Evolutionary conservation across 192 early-diverging fungal species (phyloP), one percentile per base, ranked within the genome.

Genomic region (Jimgerdemannia lactiflua): DNA sequence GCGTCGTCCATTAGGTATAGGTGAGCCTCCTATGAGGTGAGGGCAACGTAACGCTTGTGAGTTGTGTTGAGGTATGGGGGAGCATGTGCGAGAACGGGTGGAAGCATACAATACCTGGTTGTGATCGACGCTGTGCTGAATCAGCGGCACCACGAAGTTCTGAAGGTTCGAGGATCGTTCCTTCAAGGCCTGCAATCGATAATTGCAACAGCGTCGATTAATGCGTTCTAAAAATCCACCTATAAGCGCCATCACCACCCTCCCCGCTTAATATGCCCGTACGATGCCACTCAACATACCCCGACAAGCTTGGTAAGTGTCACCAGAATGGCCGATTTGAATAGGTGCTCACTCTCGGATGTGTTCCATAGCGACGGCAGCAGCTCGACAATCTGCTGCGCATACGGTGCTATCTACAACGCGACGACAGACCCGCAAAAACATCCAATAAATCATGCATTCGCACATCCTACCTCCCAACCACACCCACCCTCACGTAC

Each of bases 1-100:
- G 90, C 94, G 73, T 98, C 97, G 74, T 97, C 97, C 39, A 96
- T 85, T 71, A 98, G 72, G 70, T 96, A 97, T 4, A 95, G 83
- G 82, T 95, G 92, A 3, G 86, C 89, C 19, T 88, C 85, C 80
- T 90, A 74, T 73, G 84, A 65, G 80, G 73, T 44, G 19, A 80
- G 65, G 11, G 43, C 17, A 73, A 29, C 41, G 67, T 6, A 68
- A 14, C 18, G 40, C 29, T 39, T 68, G 67, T 68, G 49, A 2
- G 49, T 59, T 10, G 49, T 59, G 49, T 59, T 59, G 6, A 59
- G 49, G 49, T 59, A 59, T 59, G 14, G 14, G 49, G 49, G 11
- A 67, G 64, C 14, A 65, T 18, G 64, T 14, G 1, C 64, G 64
- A 65, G 14, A 65, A 65, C 14, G 64, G 14, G 14, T 19, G 67